These are phyloP conservation scores for Podospora didyma DNA, from an alignment of 495 filamentous ascomycete species.

Conservation along the genomic window DNA sequence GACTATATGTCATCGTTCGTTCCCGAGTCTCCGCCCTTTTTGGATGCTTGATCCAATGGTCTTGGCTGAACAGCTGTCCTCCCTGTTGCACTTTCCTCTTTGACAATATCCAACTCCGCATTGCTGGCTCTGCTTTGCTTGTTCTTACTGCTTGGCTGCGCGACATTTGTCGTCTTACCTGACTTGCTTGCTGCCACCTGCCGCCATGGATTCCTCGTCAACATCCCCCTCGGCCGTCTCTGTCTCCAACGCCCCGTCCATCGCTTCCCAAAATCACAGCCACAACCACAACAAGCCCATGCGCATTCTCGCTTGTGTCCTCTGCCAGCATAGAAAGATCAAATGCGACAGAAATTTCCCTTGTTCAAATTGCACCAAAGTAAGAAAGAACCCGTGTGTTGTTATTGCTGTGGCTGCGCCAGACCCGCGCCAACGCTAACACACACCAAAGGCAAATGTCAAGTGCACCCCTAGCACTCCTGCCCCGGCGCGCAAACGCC, in stretches of 20 bases:
- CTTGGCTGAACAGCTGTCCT: too few species aligned
- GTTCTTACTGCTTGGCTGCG: too few species aligned
- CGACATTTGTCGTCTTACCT: too few species aligned
- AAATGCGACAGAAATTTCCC: constrained; percentile 66
- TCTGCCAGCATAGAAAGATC: constrained; percentile 64
- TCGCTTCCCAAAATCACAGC: background rate
- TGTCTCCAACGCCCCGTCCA: background rate
- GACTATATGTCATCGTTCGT: too few species aligned
- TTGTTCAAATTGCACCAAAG: constrained; percentile 61
- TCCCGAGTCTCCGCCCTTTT: too few species aligned
- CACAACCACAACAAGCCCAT: constrained; percentile 18
- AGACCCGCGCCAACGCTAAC: background rate
- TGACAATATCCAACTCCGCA: too few species aligned
- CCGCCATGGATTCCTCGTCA: too few species aligned
- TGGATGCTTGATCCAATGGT: too few species aligned
- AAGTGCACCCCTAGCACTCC: constrained; percentile 45
- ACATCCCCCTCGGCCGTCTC: too few species aligned
- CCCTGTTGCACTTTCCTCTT: too few species aligned
- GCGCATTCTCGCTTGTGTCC: constrained; percentile 36
- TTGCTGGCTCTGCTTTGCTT: too few species aligned
- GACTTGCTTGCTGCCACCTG: too few species aligned
- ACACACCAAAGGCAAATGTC: constrained; percentile 35
- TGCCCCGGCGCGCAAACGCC: constrained; percentile 43
- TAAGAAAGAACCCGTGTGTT: constrained; percentile 8
- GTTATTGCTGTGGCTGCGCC: background rate